These are phyloP conservation scores for Clitopilus passeckerianus DNA, from an alignment of 768 basidiomycete species.

Conservation along the genomic window DNA sequence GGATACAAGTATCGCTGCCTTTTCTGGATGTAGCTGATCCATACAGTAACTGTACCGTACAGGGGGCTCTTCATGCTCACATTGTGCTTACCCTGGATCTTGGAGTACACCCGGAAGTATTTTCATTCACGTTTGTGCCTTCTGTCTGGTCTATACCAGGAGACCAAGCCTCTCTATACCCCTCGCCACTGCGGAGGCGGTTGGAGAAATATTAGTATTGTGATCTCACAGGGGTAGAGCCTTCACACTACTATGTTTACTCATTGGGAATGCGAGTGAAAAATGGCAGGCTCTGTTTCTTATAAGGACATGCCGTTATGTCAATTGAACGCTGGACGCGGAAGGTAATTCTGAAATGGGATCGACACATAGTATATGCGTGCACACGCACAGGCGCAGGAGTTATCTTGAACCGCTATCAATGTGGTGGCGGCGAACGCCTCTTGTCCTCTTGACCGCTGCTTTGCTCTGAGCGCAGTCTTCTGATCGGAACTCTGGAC, in stretches of 20 bases:
- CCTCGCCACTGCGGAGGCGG: background rate
- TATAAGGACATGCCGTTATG: too few species aligned
- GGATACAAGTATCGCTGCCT: background rate
- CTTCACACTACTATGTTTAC: background rate
- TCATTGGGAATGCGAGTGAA: background rate
- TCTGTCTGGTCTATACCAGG: background rate
- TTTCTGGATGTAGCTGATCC: background rate
- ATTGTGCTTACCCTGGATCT: background rate
- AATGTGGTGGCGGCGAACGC: background rate
- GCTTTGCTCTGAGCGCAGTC: background rate
- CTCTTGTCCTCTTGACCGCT: background rate
- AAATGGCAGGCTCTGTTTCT: too few species aligned
- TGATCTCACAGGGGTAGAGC: background rate
- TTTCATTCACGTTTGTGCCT: background rate
- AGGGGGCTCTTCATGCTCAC: too few species aligned
- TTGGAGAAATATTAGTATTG: background rate
- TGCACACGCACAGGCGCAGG: background rate
- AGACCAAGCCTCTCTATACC: background rate
- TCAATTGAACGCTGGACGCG: too few species aligned
- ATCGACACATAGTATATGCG: background rate
- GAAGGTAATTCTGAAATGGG: too few species aligned
- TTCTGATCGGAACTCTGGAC: background rate
- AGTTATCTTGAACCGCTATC: background rate
- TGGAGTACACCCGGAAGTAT: background rate
- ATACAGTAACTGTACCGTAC: background rate